phyloP scores from a whole-genome alignment of 139 green algal species.

The Parachlorella kessleri region DNA sequence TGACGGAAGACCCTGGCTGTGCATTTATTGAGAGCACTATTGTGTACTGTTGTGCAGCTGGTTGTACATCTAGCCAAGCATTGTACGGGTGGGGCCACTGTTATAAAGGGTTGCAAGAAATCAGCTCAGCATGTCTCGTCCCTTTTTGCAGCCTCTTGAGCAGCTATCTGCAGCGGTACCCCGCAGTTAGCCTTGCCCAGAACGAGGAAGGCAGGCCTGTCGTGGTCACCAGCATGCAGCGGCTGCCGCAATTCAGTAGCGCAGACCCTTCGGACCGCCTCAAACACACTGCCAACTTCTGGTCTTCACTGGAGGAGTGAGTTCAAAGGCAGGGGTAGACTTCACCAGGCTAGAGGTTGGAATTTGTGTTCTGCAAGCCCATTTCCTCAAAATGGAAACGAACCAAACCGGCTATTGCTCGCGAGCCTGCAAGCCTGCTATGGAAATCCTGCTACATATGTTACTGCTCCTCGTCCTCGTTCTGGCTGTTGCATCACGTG shows the following conservation, averaged over 20 bases:
- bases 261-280: neutral
- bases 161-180: conserved; percentile 15
- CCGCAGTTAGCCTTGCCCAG: neutral
- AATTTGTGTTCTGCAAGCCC: too few species aligned
- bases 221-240: conserved; percentile 3
- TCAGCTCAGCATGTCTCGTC: neutral
- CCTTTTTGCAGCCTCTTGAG: conserved; percentile 6
- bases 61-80: neutral
- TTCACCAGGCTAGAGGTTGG: neutral
- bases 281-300: neutral
- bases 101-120: neutral
- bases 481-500: too few species aligned
- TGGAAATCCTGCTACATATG: too few species aligned
- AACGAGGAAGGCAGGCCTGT: neutral
- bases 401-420: too few species aligned
- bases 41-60: neutral
- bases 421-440: too few species aligned
- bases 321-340: neutral
- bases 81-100: too few species aligned
- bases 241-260: conserved; percentile 3
- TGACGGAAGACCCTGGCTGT: neutral
- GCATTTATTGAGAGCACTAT: neutral
- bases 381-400: too few species aligned
- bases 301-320: neutral
- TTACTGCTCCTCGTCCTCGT: too few species aligned